phyloP scores from a whole-genome alignment of 805 yeast species.

The Clavispora santaluciae region DNA sequence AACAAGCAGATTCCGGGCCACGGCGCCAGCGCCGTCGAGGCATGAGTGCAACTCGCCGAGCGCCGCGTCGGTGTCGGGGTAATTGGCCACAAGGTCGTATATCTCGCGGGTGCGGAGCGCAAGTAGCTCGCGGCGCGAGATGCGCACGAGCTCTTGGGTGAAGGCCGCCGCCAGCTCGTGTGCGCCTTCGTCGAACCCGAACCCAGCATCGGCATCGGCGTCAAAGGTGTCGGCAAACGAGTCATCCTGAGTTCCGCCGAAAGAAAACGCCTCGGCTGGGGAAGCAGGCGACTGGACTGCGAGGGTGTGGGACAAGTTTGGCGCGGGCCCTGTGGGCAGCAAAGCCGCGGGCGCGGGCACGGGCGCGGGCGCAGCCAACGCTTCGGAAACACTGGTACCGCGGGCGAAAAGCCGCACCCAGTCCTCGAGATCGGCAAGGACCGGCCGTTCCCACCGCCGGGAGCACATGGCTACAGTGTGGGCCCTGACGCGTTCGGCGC shows the following conservation, averaged over 20 bases:
- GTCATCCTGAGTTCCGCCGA: background rate
- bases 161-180: constrained; percentile 2
- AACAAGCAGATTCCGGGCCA: constrained; percentile 45
- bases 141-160: constrained; percentile 25
- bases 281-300: background rate
- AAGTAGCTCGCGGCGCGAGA: constrained; percentile 36
- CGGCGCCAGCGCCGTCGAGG: constrained; percentile 6
- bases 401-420: constrained; percentile 27
- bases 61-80: constrained; percentile 49
- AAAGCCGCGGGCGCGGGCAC: background rate
- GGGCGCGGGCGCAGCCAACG: background rate
- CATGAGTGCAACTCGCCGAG: constrained; percentile 56
- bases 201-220: background rate
- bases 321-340: background rate
- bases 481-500: constrained; percentile 31
- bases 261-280: background rate
- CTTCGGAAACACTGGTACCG: background rate
- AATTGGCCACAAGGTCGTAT: constrained; percentile 50
- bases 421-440: constrained; percentile 25
- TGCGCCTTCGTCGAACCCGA: background rate
- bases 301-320: background rate
- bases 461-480: constrained; percentile 28
- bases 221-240: background rate
- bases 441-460: constrained; percentile 35
- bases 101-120: constrained; percentile 54